Evolutionary conservation across 768 basidiomycete genomes (phyloP).

Genomic region (Megacollybia marginata): DNA sequence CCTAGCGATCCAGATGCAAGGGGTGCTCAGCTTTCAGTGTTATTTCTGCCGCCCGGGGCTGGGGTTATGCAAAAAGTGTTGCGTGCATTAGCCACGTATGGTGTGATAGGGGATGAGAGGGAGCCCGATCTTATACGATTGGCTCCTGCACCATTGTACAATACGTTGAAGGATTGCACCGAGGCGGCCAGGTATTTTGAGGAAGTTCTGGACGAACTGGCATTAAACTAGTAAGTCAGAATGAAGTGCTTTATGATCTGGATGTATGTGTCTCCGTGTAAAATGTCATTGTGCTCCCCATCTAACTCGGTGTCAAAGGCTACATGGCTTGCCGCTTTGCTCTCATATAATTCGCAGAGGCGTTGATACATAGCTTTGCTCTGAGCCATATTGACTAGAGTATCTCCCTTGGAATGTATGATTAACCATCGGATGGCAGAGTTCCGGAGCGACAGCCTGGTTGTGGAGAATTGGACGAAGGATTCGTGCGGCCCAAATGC

Average conservation of each 20-base stretch:
- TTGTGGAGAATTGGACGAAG: constrained; percentile 42
- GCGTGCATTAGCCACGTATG: constrained; percentile 48
- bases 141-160: constrained; percentile 84
- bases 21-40: constrained; percentile 83
- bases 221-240: constrained; percentile 1
- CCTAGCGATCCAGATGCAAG: constrained; percentile 59
- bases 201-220: constrained; percentile 36
- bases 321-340: constrained; percentile 14
- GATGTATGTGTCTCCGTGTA: constrained; percentile 35
- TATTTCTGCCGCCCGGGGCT: constrained; percentile 60
- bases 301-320: constrained; percentile 32
- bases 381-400: constrained; percentile 56
- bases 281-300: constrained; percentile 49
- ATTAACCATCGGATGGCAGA: constrained; percentile 55
- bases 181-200: constrained; percentile 61
- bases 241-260: constrained; percentile 39
- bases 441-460: constrained; percentile 30
- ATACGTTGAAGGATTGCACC: constrained; percentile 71
- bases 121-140: constrained; percentile 89
- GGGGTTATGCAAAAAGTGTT: constrained; percentile 69
- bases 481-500: constrained; percentile 48
- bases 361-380: constrained; percentile 51
- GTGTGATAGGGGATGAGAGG: constrained; percentile 90
- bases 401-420: constrained; percentile 69
- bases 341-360: constrained; percentile 33